A percentile compares a stretch with the other conserved stretches of the same genome.
Conservation (phyloP, 177 flowering plant species). For the Tripterygium wilfordii region DNA sequence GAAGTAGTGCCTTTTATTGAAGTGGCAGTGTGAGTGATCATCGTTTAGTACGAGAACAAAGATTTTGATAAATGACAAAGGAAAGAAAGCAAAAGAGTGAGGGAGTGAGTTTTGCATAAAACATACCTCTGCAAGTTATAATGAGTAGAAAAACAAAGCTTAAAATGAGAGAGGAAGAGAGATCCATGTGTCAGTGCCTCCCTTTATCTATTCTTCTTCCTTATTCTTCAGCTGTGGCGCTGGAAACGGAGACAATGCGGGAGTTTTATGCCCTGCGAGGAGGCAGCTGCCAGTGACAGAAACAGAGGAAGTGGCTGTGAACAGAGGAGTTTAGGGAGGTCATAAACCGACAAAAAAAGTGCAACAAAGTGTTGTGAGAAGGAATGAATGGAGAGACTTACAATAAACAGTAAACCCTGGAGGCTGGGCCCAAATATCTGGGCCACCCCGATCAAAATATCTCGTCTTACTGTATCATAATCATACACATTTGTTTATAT, state of each 20-base stretch:
- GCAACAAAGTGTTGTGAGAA: not conserved
- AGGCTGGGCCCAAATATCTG: no score
- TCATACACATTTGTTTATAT: no score
- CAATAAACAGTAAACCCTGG: no score
- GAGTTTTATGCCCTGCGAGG: not conserved
- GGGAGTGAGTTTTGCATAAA: not conserved
- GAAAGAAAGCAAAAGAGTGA: not conserved
- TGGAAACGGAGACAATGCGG: not conserved
- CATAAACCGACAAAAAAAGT: not conserved
- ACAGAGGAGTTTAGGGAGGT: no score
- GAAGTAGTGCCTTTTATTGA: no score
- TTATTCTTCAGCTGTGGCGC: not conserved
- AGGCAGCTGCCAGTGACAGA: not conserved
- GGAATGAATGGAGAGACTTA: no score
- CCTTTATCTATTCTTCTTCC: not conserved
- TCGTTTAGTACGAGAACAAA: not conserved
- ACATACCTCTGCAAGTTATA: conserved; percentile 17
- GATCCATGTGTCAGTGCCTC: conserved; percentile 13
- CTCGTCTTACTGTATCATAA: no score
- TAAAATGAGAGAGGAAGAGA: conserved; percentile 4
- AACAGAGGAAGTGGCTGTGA: no score
- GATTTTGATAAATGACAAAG: not conserved
- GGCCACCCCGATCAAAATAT: no score
- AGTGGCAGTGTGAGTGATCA: no score
- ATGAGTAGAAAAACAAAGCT: conserved; percentile 13